Conservation (phyloP, 345 rosid species). For the Bretschneidera sinensis region DNA sequence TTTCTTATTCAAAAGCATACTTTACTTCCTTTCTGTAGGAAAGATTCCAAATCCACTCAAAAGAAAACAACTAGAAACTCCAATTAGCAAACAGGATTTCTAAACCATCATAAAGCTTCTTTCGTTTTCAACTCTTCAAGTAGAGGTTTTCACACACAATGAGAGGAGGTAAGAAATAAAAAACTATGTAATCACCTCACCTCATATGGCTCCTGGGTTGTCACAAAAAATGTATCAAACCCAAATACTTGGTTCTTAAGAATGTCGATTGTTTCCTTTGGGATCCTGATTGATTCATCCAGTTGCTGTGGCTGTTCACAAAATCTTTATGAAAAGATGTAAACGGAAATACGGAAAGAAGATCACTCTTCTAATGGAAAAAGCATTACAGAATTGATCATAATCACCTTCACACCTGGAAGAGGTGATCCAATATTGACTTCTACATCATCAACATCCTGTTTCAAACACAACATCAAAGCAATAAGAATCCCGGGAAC, state of each 20-base stretch:
- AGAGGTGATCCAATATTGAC: conserved; percentile 84
- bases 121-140: conserved; percentile 7
- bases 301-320: conserved; percentile 61
- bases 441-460: conserved; percentile 59
- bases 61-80: not conserved
- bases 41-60: conserved; percentile 3
- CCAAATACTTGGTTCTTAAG: conserved; percentile 93
- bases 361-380: conserved; percentile 11
- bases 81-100: not conserved
- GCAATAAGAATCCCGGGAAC: conserved; percentile 13
- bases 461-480: conserved; percentile 29
- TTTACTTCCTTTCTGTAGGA: not conserved
- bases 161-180: conserved; percentile 4
- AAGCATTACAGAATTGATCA: conserved; percentile 18
- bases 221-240: conserved; percentile 91
- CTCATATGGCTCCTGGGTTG: conserved; percentile 97
- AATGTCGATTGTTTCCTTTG: conserved; percentile 76
- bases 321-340: conserved; percentile 18
- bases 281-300: conserved; percentile 73
- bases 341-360: conserved; percentile 14
- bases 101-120: not conserved
- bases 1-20: conserved; percentile 2
- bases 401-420: conserved; percentile 94
- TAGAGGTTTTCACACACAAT: conserved; percentile 2
- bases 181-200: conserved; percentile 31